Conservation (phyloP, 2,329 filamentous ascomycete species). For the Colletotrichum karsti region DNA sequence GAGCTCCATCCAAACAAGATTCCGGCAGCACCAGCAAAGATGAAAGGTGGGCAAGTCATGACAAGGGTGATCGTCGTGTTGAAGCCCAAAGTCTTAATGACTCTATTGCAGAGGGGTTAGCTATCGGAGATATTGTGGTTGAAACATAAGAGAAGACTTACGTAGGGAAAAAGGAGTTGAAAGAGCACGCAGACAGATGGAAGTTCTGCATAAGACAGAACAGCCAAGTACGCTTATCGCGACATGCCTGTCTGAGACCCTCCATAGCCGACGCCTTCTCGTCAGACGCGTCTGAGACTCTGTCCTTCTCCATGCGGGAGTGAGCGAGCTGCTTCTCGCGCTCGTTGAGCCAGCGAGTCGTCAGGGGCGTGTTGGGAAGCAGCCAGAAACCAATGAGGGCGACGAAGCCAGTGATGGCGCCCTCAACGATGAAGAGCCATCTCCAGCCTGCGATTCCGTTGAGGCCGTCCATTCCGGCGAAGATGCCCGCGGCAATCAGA, state of each 20-base stretch:
- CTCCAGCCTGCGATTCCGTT: constrained; percentile 70
- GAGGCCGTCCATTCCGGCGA: constrained; percentile 62
- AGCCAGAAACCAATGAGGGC: constrained; percentile 68
- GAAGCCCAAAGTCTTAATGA: constrained; percentile 59
- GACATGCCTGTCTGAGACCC: constrained; percentile 57
- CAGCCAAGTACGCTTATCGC: constrained; percentile 60
- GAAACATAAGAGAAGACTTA: constrained; percentile 30
- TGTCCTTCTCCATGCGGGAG: constrained; percentile 58
- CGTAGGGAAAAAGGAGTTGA: constrained; percentile 56
- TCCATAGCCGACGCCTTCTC: constrained; percentile 49
- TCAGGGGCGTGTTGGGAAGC: constrained; percentile 48
- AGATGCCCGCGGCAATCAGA: constrained; percentile 70
- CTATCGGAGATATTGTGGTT: not conserved
- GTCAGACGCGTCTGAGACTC: constrained; percentile 52
- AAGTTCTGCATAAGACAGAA: constrained; percentile 65
- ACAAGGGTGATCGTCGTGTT: constrained; percentile 57
- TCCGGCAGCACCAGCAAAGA: constrained; percentile 55
- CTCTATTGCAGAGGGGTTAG: constrained; percentile 30
- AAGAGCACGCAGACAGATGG: constrained; percentile 57
- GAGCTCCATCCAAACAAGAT: constrained; percentile 59
- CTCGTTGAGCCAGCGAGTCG: constrained; percentile 52
- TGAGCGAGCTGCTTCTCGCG: constrained; percentile 58
- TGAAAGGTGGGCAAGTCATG: constrained; percentile 61
- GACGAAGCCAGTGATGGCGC: constrained; percentile 67
- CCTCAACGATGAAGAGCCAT: constrained; percentile 67